Percentiles rank a stretch among this genome's conserved stretches.
These are phyloP conservation scores for Phytophthora pinifolia DNA, from an alignment of 352 stramenopile species.

Conservation along the genomic window DNA sequence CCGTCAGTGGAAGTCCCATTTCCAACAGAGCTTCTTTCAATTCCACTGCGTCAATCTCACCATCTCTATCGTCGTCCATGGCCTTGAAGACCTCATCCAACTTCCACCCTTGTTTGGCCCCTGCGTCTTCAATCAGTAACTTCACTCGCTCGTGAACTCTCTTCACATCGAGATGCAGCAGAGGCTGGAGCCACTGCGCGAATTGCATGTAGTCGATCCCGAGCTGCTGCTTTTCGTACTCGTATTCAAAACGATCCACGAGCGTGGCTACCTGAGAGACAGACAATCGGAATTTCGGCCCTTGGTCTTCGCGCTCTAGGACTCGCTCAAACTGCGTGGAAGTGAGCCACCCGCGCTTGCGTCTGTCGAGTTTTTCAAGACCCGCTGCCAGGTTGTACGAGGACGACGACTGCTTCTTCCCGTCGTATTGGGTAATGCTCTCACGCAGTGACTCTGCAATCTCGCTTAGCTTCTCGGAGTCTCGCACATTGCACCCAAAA, in stretches of 20 bases:
- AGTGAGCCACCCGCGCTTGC: conserved; percentile 53
- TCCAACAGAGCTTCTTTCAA: conserved; percentile 59
- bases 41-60: conserved; percentile 49
- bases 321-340: conserved; percentile 40
- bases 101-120: conserved; percentile 45
- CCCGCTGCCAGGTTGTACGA: conserved; percentile 45
- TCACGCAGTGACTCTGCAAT: conserved; percentile 48
- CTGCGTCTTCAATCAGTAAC: conserved; percentile 38
- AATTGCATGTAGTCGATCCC: conserved; percentile 75
- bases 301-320: conserved; percentile 25
- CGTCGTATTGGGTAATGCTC: conserved; percentile 52
- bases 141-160: conserved; percentile 55
- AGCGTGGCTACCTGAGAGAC: conserved; percentile 35
- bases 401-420: conserved; percentile 44
- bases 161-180: conserved; percentile 61
- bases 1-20: conserved; percentile 68
- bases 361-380: conserved; percentile 59
- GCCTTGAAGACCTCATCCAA: conserved; percentile 56
- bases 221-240: conserved; percentile 53
- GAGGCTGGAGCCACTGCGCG: conserved; percentile 64
- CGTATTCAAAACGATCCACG: conserved; percentile 67
- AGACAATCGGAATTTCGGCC: conserved; percentile 42
- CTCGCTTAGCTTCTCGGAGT: conserved; percentile 61
- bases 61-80: conserved; percentile 61
- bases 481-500: conserved; percentile 65